Evolutionary conservation across 2,329 filamentous ascomycete species (phyloP), one percentile per base, ranked within the genome.

Genomic region (Fusarium compactum): DNA sequence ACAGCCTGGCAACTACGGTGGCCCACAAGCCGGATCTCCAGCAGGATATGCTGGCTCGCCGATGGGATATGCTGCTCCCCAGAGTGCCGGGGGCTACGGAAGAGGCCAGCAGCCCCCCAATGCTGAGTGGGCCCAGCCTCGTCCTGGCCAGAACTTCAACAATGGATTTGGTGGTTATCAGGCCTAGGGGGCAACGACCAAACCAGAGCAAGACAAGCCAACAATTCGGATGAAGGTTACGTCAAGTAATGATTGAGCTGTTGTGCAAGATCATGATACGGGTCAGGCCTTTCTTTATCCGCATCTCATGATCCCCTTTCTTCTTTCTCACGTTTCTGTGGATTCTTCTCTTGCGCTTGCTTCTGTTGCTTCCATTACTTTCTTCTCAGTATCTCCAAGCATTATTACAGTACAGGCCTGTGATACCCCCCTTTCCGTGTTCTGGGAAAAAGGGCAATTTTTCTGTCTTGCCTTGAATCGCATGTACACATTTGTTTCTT

Each of bases 81-180:
- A 91, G 73, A 96, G 91, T 78, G 92, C 92, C 74, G 93, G 92
- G 75, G 93, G 93, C 67, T 97, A 94, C 78, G 93, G 93, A 69
- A 93, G 94, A 78, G 93, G 92, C 71, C 87, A 89, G 74, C 85
- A 87, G 76, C 84, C 84, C 41, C 85, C 87, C 43, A 87, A 86
- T 70, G 77, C 83, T 67, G 86, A 87, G 76, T 88, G 87, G 87
- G 79, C 81, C 58, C 84, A 87, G 77, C 81, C 83, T 53, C 81
- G 82, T 54, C 83, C 82, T 27, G 83, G 83, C 58, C 87, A 89
- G 78, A 87, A 85, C 78, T 89, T 87, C 79, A 81, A 79, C 74
- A 89, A 88, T 74, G 88, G 87, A 63, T 91, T 89, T 78, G 85
- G 85, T 70, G 85, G 87, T 67, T 91, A 91, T 80, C 89, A 90